Base-by-base conservation (phyloP, 805 yeast genomes). In the Saccharomycopsis microspora region DNA sequence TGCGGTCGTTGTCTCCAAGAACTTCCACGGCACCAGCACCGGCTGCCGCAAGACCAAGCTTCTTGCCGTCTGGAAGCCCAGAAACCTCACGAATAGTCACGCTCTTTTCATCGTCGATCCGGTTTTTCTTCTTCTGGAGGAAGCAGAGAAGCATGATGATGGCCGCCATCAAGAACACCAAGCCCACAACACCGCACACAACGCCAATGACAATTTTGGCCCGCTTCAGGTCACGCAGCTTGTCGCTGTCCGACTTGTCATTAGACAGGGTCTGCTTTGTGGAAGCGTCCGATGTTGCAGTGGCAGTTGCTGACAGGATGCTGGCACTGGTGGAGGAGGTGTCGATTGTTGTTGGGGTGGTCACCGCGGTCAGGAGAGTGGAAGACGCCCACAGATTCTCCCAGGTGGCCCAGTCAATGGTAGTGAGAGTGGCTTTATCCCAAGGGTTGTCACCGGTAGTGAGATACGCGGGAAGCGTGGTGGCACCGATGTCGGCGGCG, bases 361-460 rank as follows among this genome's bases (percentile, higher is more conserved):
- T 43, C 30, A 29, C 7, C 6, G 41, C 11, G 32, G 50, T 46
- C 32, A 9, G 9, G 28, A 32, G 8, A 9, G 50, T 49, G 27
- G 44, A 32, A 10, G 51, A 32, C 27, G 43, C 44, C 42, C 37
- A 33, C 3, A 47, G 32, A 44, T 48, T 41, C 6, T 36, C 50
- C 54, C 54, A 51, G 30, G 54, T 48, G 9, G 34, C 44, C 54
- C 54, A 51, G 38, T 48, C 39, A 35, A 51, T 36, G 19, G 48
- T 43, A 11, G 54, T 48, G 31, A 51, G 45, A 5, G 54, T 51
- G 33, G 54, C 49, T 41, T 43, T 51, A 35, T 48, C 45, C 54
- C 54, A 51, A n/a, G 39, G 41, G 33, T 45, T 36, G 5, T 49
- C 48, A 19, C 54, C 54, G 1, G 54, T 51, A n/a, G 54, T 51